Conservation (phyloP, 2,329 filamentous ascomycete species). For the Talaromyces marneffei region DNA sequence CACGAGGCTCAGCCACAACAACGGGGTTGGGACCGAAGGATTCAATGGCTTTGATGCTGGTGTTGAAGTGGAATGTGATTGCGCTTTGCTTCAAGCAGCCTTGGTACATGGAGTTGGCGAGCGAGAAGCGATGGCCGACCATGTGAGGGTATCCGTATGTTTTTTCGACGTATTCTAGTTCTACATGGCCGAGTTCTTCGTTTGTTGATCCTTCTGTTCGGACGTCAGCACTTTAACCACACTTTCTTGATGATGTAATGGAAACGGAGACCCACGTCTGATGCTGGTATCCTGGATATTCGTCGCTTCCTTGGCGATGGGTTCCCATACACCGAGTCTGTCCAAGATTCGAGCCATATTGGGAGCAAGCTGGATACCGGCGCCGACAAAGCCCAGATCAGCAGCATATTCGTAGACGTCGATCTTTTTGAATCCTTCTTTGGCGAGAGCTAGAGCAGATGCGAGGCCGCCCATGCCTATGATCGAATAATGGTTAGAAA, state of each 20-base stretch:
- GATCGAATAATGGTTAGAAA: neutral
- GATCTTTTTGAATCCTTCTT: slow-evolving; percentile 68
- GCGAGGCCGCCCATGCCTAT: slow-evolving; percentile 74
- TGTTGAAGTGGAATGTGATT: slow-evolving; percentile 65
- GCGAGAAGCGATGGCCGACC: slow-evolving; percentile 68
- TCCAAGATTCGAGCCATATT: slow-evolving; percentile 76
- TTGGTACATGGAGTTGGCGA: slow-evolving; percentile 64
- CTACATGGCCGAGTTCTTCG: slow-evolving; percentile 63
- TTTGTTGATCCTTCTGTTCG: slow-evolving; percentile 59
- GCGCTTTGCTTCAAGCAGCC: slow-evolving; percentile 59
- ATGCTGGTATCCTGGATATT: slow-evolving; percentile 67
- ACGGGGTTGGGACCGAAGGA: slow-evolving; percentile 55
- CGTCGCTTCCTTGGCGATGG: slow-evolving; percentile 65
- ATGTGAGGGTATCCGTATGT: slow-evolving; percentile 73
- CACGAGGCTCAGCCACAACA: slow-evolving; percentile 55
- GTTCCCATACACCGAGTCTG: slow-evolving; percentile 64
- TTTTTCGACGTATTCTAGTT: slow-evolving; percentile 60
- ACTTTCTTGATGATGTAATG: too few species aligned
- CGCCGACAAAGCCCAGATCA: slow-evolving; percentile 72
- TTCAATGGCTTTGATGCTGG: slow-evolving; percentile 50
- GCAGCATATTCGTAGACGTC: slow-evolving; percentile 68
- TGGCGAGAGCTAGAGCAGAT: slow-evolving; percentile 65
- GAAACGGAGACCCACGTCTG: slow-evolving; percentile 44
- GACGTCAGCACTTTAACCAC: slow-evolving; percentile 12
- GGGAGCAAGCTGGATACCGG: slow-evolving; percentile 76